These are phyloP conservation scores for Chrysanthemum makinoi DNA, from an alignment of 129 eudicot species.

Conservation along the genomic window DNA sequence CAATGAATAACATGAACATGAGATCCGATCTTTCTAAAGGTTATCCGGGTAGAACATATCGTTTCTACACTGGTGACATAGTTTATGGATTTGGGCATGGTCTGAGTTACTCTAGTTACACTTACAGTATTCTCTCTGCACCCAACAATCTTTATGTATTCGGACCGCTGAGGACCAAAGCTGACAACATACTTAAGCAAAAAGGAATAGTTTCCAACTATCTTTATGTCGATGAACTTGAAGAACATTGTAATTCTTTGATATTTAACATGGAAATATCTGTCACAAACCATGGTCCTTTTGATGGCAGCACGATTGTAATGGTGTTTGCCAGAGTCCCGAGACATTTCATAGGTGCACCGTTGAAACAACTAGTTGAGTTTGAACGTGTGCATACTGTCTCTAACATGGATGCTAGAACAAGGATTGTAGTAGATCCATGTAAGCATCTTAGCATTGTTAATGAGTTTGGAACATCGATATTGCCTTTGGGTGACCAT, in stretches of 20 bases:
- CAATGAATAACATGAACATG: conserved; percentile 96
- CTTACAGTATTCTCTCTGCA: conserved; percentile 53
- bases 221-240: conserved; percentile 47
- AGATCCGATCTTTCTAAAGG: conserved; percentile 56
- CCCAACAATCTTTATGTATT: conserved; percentile 45
- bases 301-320: conserved; percentile 63
- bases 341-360: conserved; percentile 46
- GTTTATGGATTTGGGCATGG: conserved; percentile 84
- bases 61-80: conserved; percentile 70
- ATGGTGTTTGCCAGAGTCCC: conserved; percentile 51
- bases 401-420: conserved; percentile 32
- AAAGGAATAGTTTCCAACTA: conserved; percentile 32
- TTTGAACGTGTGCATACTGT: conserved; percentile 55
- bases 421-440: conserved; percentile 49
- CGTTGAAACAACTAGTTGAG: conserved; percentile 65
- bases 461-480: conserved; percentile 51
- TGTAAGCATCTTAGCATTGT: conserved; percentile 76
- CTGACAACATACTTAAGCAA: conserved; percentile 27
- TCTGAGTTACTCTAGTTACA: conserved; percentile 62
- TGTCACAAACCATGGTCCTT: conserved; percentile 55
- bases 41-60: conserved; percentile 90
- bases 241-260: conserved; percentile 54
- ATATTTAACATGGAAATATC: conserved; percentile 53
- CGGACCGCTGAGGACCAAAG: conserved; percentile 25
- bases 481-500: conserved; percentile 79